Evolutionary conservation across 2,329 filamentous ascomycete species (phyloP).

Genomic region (Aspergillus fumigatiaffinis): DNA sequence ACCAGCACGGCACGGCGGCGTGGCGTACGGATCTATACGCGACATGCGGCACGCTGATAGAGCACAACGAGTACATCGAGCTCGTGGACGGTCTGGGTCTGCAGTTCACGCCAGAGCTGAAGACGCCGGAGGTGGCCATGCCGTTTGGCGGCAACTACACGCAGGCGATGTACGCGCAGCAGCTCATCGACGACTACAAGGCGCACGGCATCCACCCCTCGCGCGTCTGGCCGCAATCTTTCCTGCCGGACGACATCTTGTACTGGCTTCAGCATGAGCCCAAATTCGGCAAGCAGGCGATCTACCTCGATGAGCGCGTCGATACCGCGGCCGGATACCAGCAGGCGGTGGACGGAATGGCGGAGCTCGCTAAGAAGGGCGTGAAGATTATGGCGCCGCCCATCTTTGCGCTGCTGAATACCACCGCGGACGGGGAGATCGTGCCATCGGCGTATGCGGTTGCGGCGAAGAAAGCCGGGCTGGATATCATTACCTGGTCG

Average conservation of each 20-base stretch:
- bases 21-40: slow-evolving; percentile 17
- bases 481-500: slow-evolving; percentile 17
- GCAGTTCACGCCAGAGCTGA: slow-evolving; percentile 18
- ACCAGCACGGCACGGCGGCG: slow-evolving; percentile 14
- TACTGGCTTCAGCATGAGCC: slow-evolving; percentile 18
- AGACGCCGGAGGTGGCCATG: slow-evolving; percentile 14
- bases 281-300: slow-evolving; percentile 14
- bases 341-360: slow-evolving; percentile 9
- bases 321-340: slow-evolving; percentile 12
- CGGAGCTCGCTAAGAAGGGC: slow-evolving; percentile 9
- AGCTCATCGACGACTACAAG: slow-evolving; percentile 20
- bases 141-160: slow-evolving; percentile 17
- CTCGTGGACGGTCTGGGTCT: slow-evolving; percentile 14
- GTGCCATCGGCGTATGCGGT: slow-evolving; percentile 15
- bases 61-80: slow-evolving; percentile 16
- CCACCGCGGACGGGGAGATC: slow-evolving; percentile 13
- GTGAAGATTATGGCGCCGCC: slow-evolving; percentile 16
- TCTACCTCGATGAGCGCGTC: slow-evolving; percentile 17
- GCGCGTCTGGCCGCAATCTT: slow-evolving; percentile 19
- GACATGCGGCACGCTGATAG: slow-evolving; percentile 13
- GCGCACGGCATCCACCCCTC: slow-evolving; percentile 10
- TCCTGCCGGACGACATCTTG: slow-evolving; percentile 16
- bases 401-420: slow-evolving; percentile 16
- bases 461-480: slow-evolving; percentile 12
- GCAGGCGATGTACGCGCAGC: slow-evolving; percentile 16